Evolutionary conservation across 1,284 basidiomycete species (phyloP).

Genomic region (Cutaneotrichosporon cutaneum): DNA sequence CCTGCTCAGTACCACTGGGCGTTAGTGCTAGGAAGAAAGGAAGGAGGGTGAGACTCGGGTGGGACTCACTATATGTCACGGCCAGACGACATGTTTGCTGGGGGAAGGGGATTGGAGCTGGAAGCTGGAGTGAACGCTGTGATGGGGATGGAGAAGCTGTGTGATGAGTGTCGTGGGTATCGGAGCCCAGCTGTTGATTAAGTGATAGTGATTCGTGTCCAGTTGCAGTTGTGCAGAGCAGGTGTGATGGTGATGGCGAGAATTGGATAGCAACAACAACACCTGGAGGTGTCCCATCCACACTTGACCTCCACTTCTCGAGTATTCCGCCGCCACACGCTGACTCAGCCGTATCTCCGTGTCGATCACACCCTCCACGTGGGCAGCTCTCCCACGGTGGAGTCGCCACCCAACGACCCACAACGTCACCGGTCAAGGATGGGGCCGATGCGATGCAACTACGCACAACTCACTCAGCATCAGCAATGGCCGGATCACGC

Average conservation of each 20-base stretch:
- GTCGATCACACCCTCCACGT: constrained; percentile 8
- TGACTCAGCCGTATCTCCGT: constrained; percentile 18
- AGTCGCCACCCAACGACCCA: constrained; percentile 3
- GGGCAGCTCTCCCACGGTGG: constrained; percentile 15
- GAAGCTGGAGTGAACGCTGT: constrained; percentile 2
- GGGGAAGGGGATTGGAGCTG: constrained; percentile 11
- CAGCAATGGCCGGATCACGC: constrained; percentile 43
- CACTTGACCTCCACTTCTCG: background rate
- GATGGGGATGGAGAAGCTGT: background rate
- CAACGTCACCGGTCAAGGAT: constrained; percentile 9
- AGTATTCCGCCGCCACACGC: constrained; percentile 12
- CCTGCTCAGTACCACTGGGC: constrained; percentile 53
- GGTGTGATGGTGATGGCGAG: background rate
- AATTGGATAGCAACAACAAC: background rate
- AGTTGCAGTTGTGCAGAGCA: constrained; percentile 1
- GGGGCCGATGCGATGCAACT: background rate
- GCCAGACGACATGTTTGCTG: constrained; percentile 47
- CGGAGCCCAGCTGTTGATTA: constrained; percentile 2
- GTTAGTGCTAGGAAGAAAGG: constrained; percentile 13
- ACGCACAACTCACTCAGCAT: too few relatives aligned
- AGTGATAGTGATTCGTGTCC: constrained; percentile 1
- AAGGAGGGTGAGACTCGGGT: background rate
- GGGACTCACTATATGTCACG: constrained; percentile 46
- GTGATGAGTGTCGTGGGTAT: background rate
- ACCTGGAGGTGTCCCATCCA: background rate